Base-by-base conservation (phyloP, 306 rosid species). In the Heteromeles arbutifolia region DNA sequence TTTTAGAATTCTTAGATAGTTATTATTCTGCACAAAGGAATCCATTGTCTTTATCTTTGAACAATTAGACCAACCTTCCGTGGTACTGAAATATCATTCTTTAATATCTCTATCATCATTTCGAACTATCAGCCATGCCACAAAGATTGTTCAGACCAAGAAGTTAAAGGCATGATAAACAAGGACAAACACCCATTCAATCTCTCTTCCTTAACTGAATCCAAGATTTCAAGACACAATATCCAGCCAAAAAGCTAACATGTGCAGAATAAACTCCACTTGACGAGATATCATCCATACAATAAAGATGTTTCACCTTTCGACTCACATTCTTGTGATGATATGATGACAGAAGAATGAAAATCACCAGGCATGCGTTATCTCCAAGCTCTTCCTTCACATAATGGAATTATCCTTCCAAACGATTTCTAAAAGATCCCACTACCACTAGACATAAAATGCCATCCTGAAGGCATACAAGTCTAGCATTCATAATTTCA, bases 281-380 rank as follows among this genome's bases (percentile, higher is more conserved):
- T 79, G 21, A 54, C 43, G 53, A 67, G 68, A 76, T 80, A 48
- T 54, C 15, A 63, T 65, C 74, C 90, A 86, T 89, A 85, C 79
- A 85, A 86, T 87, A 77, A 78, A 50, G 81, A 73, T 80, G 70
- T 24, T 70, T 12, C 80, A 34, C 71, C 61, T 34, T 76, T 81
- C 31, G 34, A 81, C 71, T 61, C 86, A 85, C 59, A 80, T 68
- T 63, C 76, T 73, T 74, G 70, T 28, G 63, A 82, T 66, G 74
- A 75, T 52, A 53, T 12, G 72, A 24, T 43, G 22, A 75, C 72
- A 65, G 44, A 75, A 64, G 72, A 82, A 63, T 74, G 57, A 6
- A 41, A 58, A 37, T 39, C 39, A 28, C 41, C 37, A 43, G 43
- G 43, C 65, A 21, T 6, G 34, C 14, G 10, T 53, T 25, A 37